Evolutionary conservation across 2,329 filamentous ascomycete species (phyloP), one percentile per base, ranked within the genome.

Genomic region (Penicillium nordicum): DNA sequence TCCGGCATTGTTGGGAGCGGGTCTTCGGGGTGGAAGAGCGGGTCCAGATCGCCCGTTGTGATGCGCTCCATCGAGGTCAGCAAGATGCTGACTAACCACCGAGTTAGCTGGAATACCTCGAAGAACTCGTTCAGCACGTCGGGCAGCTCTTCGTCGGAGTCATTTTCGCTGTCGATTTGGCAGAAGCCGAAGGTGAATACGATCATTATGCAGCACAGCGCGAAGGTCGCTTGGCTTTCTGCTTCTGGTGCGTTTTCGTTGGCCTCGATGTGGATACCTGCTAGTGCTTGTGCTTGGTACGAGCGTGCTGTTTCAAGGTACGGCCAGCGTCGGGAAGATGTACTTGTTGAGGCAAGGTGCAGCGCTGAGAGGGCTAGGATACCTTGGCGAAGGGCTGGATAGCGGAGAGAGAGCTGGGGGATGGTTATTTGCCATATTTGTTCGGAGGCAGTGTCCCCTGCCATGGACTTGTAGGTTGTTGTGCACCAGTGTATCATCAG

Each of bases 401-500:
- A 64, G 12, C 56, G 59, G 51, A 72, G 64, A 11, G 71, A 67
- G 38, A 73, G 63, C 29, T 63, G 62, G 3, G 69, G 69, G 34
- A 74, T 63, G 18, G 61, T 61, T 9, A 60, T 66, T 57, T 72
- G 69, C 71, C 72, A 73, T 14, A 73, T 58, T 5, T 37, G 25
- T 53, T 70, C 66, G 23, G 66, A 67, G 10, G 55, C 30, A 11
- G 38, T 41, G 29, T 68, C 63, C 12, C 62, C 63, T 6, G 70
- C 60, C 58, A 74, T 63, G 3, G 70, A 67, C 32, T 66, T 67
- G 56, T 72, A 70, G 12, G 71, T 73, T 21, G 60, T 64, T 3
- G 66, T 72, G 48, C 67, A 72, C 71, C 70, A 74, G 47, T 72
- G 65, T 61, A 71, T 65, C 65, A 72, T 72, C 42, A 73, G 61